Conservation (phyloP, 208 protist genomes). For the Naegleria gruberi region DNA sequence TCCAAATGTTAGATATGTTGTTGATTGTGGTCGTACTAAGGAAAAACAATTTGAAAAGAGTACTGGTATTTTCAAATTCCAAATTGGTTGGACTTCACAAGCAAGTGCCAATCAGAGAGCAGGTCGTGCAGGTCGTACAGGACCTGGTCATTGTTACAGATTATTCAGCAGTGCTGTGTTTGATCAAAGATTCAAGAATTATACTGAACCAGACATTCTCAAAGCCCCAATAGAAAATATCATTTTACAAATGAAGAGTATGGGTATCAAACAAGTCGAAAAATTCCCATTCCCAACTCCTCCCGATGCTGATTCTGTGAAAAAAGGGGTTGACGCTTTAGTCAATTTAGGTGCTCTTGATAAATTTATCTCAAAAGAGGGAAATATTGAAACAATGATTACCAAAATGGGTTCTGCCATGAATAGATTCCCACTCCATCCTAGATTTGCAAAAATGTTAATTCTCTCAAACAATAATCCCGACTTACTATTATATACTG, state of each 20-base stretch:
- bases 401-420: neutral
- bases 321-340: neutral
- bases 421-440: neutral
- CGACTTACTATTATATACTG: neutral
- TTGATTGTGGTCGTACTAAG: conserved; percentile 60
- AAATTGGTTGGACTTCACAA: conserved; percentile 58
- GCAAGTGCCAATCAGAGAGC: conserved; percentile 51
- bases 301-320: neutral
- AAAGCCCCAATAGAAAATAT: conserved; percentile 51
- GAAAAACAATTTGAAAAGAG: conserved; percentile 37
- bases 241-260: conserved; percentile 21
- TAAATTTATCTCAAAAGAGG: neutral
- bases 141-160: conserved; percentile 54
- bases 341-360: neutral
- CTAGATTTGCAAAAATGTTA: conserved; percentile 16
- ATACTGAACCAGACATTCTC: conserved; percentile 56
- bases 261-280: conserved; percentile 7
- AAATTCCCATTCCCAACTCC: conserved; percentile 24
- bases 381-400: neutral
- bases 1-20: conserved; percentile 89
- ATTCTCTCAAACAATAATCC: neutral
- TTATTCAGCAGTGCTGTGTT: conserved; percentile 45
- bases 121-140: conserved; percentile 56
- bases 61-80: conserved; percentile 47
- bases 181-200: conserved; percentile 24